Evolutionary conservation across 495 filamentous ascomycete species (phyloP).

Genomic region (Mytilinidion resinicola): DNA sequence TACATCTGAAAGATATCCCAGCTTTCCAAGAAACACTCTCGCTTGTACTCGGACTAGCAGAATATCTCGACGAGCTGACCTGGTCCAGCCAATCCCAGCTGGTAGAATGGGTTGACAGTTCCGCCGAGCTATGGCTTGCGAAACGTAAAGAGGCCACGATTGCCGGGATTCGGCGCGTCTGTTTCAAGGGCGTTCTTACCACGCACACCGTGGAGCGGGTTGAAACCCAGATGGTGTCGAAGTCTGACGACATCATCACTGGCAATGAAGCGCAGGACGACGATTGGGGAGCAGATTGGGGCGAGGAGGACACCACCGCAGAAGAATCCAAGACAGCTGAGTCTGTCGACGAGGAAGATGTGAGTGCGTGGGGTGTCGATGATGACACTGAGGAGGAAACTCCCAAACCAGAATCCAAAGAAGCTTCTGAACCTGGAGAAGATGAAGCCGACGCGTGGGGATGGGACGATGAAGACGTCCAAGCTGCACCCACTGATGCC

Average conservation of each 20-base stretch:
- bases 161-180: conserved; percentile 60
- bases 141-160: conserved; percentile 73
- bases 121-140: conserved; percentile 77
- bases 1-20: conserved; percentile 59
- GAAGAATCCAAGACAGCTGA: conserved; percentile 35
- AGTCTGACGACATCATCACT: conserved; percentile 56
- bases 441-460: conserved; percentile 62
- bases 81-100: conserved; percentile 67
- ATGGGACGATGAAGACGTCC: conserved; percentile 56
- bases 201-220: conserved; percentile 68
- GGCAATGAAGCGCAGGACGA: conserved; percentile 45
- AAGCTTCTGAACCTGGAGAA: conserved; percentile 33
- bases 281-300: conserved; percentile 75
- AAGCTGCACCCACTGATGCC: conserved; percentile 13
- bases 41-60: conserved; percentile 56
- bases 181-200: conserved; percentile 56
- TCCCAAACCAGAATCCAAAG: conserved; percentile 16
- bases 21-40: conserved; percentile 61
- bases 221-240: conserved; percentile 72
- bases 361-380: conserved; percentile 59
- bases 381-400: conserved; percentile 40
- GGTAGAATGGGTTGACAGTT: conserved; percentile 71
- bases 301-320: conserved; percentile 38
- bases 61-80: conserved; percentile 51
- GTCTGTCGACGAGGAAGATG: conserved; percentile 46